phyloP scores from a whole-genome alignment of 2,329 filamentous ascomycete genomes.

The Chrysoporthe deuterocubensis region DNA sequence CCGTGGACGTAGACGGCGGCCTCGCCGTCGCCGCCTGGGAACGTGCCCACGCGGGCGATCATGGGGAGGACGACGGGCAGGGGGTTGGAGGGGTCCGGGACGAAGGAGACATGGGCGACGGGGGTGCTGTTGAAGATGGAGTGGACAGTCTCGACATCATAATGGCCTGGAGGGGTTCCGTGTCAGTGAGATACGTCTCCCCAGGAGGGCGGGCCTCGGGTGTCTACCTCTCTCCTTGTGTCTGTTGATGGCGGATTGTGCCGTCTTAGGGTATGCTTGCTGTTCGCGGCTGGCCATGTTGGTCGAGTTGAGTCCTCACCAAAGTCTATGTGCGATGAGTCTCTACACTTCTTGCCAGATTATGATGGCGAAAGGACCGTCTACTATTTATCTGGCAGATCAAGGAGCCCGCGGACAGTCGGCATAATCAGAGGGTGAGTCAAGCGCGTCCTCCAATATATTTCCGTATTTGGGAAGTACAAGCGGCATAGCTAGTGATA shows the following conservation, averaged over 20 bases:
- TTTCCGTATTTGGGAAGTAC: conserved; percentile 22
- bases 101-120: conserved; percentile 82
- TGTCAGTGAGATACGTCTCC: conserved; percentile 3
- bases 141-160: conserved; percentile 75
- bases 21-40: conserved; percentile 62
- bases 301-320: not conserved
- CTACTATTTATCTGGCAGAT: conserved; percentile 14
- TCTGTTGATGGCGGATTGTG: conserved; percentile 26
- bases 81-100: conserved; percentile 57
- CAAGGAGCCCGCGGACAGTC: conserved; percentile 13
- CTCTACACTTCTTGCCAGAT: not conserved
- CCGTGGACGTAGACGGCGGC: conserved; percentile 83
- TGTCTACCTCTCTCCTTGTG: conserved; percentile 26
- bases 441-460: not conserved
- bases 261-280: conserved; percentile 22
- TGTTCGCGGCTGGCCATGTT: not conserved
- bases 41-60: conserved; percentile 83
- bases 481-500: conserved; percentile 10
- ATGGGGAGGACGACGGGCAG: conserved; percentile 82
- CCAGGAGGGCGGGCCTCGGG: not conserved
- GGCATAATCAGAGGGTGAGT: conserved; percentile 6
- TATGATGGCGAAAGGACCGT: not conserved
- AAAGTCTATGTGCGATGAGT: not conserved
- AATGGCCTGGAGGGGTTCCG: conserved; percentile 58
- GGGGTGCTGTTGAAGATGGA: conserved; percentile 73